Base-by-base conservation (phyloP, 306 rosid species). In the Canavalia ensiformis region DNA sequence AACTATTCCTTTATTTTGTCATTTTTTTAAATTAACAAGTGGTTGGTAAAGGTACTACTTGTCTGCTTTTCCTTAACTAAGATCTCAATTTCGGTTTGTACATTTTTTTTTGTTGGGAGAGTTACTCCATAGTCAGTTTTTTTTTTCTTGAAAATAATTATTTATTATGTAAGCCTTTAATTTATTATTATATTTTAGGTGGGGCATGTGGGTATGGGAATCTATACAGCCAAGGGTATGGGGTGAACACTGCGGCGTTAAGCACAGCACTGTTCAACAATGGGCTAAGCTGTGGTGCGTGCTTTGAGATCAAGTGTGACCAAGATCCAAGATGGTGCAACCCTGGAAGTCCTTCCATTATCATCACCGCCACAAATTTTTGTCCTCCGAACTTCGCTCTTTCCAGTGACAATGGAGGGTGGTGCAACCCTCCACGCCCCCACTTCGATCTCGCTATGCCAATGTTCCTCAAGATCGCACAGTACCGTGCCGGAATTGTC, bases 381-480 rank as follows among this genome's bases (percentile, higher is more conserved):
- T 93, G 97, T 66, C 97, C 97, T 9, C 97, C 97, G 0, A 93
- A 93, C 79, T 87, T 57, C 37, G 96, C 97, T 42, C 91, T 66
- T 0, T 87, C 92, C n/a, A 90, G 66, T 62, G 97, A 93, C 86
- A 82, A 93, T 52, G 97, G 97, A 52, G 97, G 97, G 10, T 93
- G 97, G 97, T 91, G 97, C 84, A 91, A 93, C 84, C 97, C 97
- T 5, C 97, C 97, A 30, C 89, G 94, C 30, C 45, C 90, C 4
- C 96, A 93, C 78, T 93, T 93, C 80, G 97, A 93, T 65, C 97
- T 93, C 59, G 94, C 97, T 80, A 93, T 93, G 97, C 97, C 97
- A 47, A 82, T 88, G 88, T 91, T 87, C 82, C 97, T 93, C 80
- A 90, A 93, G 84, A 88, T 93, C 85, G 97, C 97, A 9, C 85